phyloP scores from a whole-genome alignment of 768 basidiomycete genomes.

The Amylocystis lapponica region DNA sequence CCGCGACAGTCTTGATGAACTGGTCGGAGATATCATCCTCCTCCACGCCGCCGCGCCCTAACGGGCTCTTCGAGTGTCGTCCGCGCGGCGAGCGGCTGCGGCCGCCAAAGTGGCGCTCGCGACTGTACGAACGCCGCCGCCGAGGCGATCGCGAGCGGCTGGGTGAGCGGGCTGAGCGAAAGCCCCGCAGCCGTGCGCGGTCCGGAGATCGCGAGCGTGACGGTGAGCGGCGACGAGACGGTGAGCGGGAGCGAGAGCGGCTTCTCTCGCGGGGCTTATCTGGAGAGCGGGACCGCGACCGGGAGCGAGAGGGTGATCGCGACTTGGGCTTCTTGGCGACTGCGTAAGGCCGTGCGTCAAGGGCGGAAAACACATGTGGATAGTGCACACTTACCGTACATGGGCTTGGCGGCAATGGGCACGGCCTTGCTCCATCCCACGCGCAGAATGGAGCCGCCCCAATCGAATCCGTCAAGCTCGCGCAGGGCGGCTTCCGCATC shows the following conservation, averaged over 20 bases:
- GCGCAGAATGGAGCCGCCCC: constrained; percentile 84
- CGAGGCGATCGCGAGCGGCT: constrained; percentile 29
- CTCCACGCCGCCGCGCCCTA: constrained; percentile 33
- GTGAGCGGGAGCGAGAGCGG: constrained; percentile 28
- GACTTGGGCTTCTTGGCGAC: constrained; percentile 6
- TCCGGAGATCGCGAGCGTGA: constrained; percentile 34
- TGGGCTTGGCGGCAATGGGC: constrained; percentile 69
- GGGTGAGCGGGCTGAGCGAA: constrained; percentile 31
- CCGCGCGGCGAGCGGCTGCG: constrained; percentile 47
- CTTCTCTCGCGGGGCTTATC: constrained; percentile 25
- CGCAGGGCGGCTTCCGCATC: constrained; percentile 88
- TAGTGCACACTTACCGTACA: constrained; percentile 58
- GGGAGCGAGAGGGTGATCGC: constrained; percentile 12
- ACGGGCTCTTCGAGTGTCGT: constrained; percentile 26
- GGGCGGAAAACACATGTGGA: not conserved
- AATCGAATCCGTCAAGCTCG: constrained; percentile 89
- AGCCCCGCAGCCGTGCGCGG: constrained; percentile 28
- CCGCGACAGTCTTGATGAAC: constrained; percentile 84
- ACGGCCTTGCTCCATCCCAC: constrained; percentile 99
- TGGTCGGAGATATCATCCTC: constrained; percentile 74
- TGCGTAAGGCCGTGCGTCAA: not conserved
- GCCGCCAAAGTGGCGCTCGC: constrained; percentile 34
- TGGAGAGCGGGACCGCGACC: constrained; percentile 29
- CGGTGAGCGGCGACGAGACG: constrained; percentile 34
- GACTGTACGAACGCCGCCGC: constrained; percentile 37